Evolutionary conservation across 2,329 filamentous ascomycete species (phyloP).

Genomic region (Sphaerostilbella broomeana): DNA sequence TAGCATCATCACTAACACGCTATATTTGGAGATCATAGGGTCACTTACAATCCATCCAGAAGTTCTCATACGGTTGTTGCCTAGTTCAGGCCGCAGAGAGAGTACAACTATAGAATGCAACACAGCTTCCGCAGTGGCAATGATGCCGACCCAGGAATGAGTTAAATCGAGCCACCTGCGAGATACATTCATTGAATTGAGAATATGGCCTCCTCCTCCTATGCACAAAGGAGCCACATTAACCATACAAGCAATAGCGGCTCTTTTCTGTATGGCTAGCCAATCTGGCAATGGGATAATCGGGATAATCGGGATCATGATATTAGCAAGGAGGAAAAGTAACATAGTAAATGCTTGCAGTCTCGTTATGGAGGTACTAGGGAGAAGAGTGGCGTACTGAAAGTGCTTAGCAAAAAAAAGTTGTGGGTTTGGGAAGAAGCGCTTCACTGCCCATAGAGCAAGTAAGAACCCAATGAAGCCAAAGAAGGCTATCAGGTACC

Average conservation of each 20-base stretch:
- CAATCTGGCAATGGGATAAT: constrained; percentile 4
- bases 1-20: no score
- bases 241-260: constrained; percentile 4
- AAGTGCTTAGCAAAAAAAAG: constrained; percentile 8
- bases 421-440: constrained; percentile 3
- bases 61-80: background rate
- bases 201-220: constrained; percentile 1
- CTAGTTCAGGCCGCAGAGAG: background rate
- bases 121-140: constrained; percentile 1
- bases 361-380: background rate
- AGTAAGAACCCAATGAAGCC: constrained; percentile 4
- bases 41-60: constrained; percentile 6
- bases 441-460: constrained; percentile 1
- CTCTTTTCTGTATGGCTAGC: constrained; percentile 5
- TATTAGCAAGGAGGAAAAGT: constrained; percentile 1
- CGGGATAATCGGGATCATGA: constrained; percentile 1
- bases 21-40: background rate
- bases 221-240: constrained; percentile 8
- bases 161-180: background rate
- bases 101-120: constrained; percentile 2
- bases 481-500: constrained; percentile 12
- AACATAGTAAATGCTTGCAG: constrained; percentile 1
- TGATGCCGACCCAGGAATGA: constrained; percentile 1
- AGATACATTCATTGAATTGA: constrained; percentile 11
- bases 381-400: constrained; percentile 1